These are phyloP conservation scores for Blastocystis hominis DNA, from an alignment of 352 stramenopile genomes.

Conservation along the genomic window DNA sequence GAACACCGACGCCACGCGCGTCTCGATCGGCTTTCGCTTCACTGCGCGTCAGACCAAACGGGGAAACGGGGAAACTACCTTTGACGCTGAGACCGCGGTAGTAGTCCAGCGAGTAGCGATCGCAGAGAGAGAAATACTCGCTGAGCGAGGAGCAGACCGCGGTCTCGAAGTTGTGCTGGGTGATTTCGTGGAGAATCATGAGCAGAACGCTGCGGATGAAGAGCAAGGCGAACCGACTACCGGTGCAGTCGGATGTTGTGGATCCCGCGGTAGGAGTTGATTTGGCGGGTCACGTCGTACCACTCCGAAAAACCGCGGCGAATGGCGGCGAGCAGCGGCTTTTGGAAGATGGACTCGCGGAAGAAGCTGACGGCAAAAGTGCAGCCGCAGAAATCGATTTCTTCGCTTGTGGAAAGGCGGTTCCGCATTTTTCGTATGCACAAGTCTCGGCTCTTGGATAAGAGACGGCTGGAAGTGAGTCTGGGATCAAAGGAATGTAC, in stretches of 20 bases:
- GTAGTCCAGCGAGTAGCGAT: background rate
- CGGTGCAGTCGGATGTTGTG: background rate
- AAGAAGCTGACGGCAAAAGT: slow-evolving; percentile 36
- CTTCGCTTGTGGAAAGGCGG: slow-evolving; percentile 12
- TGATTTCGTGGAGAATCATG: slow-evolving; percentile 31
- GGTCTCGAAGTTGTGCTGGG: background rate
- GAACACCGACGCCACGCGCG: background rate
- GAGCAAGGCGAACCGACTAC: background rate
- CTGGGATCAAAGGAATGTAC: background rate
- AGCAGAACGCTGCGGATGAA: background rate
- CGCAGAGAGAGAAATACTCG: background rate
- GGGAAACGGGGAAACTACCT: background rate
- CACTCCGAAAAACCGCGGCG: background rate
- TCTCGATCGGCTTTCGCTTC: slow-evolving; percentile 3
- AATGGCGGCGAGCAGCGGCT: background rate
- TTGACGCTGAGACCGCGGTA: background rate
- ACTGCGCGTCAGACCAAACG: background rate
- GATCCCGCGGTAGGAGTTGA: slow-evolving; percentile 35
- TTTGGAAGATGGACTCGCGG: slow-evolving; percentile 7
- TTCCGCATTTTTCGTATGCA: slow-evolving; percentile 11
- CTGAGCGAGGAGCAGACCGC: background rate
- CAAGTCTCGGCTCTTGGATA: slow-evolving; percentile 7
- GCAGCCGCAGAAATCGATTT: slow-evolving; percentile 31
- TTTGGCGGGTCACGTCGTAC: slow-evolving; percentile 16
- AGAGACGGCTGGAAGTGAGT: background rate